phyloP scores from a whole-genome alignment of 495 filamentous ascomycete genomes.

The Penicillium daleae region DNA sequence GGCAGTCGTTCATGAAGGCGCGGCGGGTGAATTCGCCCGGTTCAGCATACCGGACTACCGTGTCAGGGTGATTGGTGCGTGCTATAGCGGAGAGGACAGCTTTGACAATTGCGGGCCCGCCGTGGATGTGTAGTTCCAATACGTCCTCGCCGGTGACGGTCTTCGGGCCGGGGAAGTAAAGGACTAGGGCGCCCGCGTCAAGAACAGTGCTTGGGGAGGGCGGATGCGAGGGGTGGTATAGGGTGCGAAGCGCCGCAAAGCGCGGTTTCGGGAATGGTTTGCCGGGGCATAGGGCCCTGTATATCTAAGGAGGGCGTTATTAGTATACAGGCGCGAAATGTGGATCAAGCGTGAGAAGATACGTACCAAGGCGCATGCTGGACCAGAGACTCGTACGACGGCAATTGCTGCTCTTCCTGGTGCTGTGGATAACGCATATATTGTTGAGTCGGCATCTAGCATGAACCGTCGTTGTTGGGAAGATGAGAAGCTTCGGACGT shows the following conservation, averaged over 20 bases:
- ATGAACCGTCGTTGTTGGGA: conserved; percentile 21
- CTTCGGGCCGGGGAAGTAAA: conserved; percentile 84
- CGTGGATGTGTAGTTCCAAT: conserved; percentile 91
- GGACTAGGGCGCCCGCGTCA: conserved; percentile 78
- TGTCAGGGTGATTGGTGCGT: conserved; percentile 29
- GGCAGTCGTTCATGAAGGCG: conserved; percentile 83
- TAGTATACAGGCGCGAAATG: conserved; percentile 16
- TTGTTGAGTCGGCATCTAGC: conserved; percentile 60
- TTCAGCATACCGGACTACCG: conserved; percentile 82
- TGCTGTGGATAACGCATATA: conserved; percentile 91
- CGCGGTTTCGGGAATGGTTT: conserved; percentile 69
- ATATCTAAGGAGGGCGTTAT: conserved; percentile 61
- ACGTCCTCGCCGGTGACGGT: conserved; percentile 93
- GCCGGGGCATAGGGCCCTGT: conserved; percentile 72
- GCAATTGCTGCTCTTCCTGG: conserved; percentile 89
- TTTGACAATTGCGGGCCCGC: conserved; percentile 85
- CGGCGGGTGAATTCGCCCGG: conserved; percentile 95
- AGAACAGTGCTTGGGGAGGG: conserved; percentile 57
- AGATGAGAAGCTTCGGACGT: conserved; percentile 33
- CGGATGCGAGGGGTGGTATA: conserved; percentile 64
- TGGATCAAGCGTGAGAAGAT: neutral
- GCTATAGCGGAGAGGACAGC: conserved; percentile 82
- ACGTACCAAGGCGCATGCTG: conserved; percentile 69
- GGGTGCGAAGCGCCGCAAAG: conserved; percentile 72
- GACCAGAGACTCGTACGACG: conserved; percentile 84